Percentiles rank a stretch among this genome's conserved stretches.
phyloP scores from a whole-genome alignment of 2,329 filamentous ascomycete species.

The Podosphaera xanthii region DNA sequence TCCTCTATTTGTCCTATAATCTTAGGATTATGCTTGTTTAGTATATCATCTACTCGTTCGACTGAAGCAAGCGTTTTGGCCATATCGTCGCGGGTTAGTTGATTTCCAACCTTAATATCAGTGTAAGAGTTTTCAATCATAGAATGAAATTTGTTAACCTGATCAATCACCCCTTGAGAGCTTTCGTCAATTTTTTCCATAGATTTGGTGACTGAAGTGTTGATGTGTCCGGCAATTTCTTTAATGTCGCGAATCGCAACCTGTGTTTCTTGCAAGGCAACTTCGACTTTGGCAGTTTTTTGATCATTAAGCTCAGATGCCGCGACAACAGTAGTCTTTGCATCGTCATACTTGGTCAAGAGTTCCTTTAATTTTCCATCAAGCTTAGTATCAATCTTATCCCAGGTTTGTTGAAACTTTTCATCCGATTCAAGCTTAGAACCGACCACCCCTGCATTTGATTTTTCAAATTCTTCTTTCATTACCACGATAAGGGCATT shows the following conservation, averaged over 20 bases:
- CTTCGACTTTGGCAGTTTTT: conserved; percentile 48
- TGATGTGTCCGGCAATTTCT: conserved; percentile 64
- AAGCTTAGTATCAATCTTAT: conserved; percentile 30
- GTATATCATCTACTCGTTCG: conserved; percentile 52
- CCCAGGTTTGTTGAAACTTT: conserved; percentile 39
- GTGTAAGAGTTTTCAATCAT: conserved; percentile 55
- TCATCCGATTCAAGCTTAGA: conserved; percentile 68
- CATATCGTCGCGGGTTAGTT: conserved; percentile 61
- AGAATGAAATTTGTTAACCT: conserved; percentile 54
- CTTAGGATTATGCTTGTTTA: conserved; percentile 69
- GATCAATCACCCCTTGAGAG: conserved; percentile 64
- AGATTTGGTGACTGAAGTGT: conserved; percentile 56
- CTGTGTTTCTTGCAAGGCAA: conserved; percentile 53
- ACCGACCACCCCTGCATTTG: conserved; percentile 55
- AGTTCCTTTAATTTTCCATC: conserved; percentile 52
- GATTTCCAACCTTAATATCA: conserved; percentile 56
- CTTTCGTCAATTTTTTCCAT: conserved; percentile 74
- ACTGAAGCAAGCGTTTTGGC: conserved; percentile 51
- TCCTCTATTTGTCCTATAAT: conserved; percentile 72
- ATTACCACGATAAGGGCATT: conserved; percentile 53
- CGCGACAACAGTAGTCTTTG: conserved; percentile 47
- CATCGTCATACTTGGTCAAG: conserved; percentile 70
- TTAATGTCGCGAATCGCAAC: conserved; percentile 70
- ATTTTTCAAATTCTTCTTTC: conserved; percentile 70
- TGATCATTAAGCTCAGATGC: conserved; percentile 52